Evolutionary conservation across 1,284 basidiomycete species (phyloP), one percentile per base, ranked within the genome.

Genomic region (Fomitopsis palustris): DNA sequence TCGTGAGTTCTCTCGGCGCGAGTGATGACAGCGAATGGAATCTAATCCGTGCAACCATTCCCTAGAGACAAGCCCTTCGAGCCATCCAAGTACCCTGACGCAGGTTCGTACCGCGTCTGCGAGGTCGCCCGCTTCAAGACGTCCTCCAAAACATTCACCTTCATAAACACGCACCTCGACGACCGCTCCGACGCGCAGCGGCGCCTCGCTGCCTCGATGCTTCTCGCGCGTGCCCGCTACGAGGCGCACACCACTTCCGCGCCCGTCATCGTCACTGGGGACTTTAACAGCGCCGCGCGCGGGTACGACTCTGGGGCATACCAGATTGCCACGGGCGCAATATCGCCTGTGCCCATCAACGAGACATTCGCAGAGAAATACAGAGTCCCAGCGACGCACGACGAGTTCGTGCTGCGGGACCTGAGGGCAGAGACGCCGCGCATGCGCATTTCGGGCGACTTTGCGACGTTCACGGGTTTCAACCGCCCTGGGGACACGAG

Each of bases 381-480:
- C 64, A 67, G 74, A 1, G 73, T 81, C 0, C 67, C 70, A 2
- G 53, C 64, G 9, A 21, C 25, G 25, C 14, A 19, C 19, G 42
- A 29, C 45, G 45, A 23, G 51, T 84, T 84, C 63, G 74, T 70
- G 38, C 72, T 81, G 73, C 63, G 76, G 6, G 83, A 85, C 69
- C 61, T 83, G 39, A 76, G 81, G 42, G 76, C 64, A 3, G 67
- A 75, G 57, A 75, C 77, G 1, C 78, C 79, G 6, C 74, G 78
- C n/a, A 67, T 72, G 25, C 67, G 62, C 39, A 75, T 84, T 1
- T 80, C 79, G 0, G 74, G 77, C 1, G 77, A 81, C 61, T 83
- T 76, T 68, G 81, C 81, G 17, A 85, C 83, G 4, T 85, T 79
- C 66, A 84, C 82, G 0, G 83, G 79, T 0, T 85, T 84, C 65